Conservation (phyloP, 805 yeast genomes). For the Myxozyma mucilagina region DNA sequence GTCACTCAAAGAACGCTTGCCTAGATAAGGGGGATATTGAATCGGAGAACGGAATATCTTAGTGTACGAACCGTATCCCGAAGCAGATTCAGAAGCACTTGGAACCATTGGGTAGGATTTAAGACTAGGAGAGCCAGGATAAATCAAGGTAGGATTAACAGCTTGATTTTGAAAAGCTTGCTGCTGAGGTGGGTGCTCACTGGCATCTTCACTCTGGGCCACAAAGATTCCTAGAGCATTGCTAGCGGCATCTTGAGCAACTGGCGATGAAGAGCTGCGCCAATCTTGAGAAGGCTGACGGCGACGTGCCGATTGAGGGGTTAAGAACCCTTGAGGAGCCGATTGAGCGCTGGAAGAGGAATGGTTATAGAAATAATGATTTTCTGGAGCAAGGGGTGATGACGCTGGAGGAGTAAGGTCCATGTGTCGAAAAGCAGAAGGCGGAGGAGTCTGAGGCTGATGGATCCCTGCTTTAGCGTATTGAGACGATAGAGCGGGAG, state of each 20-base stretch:
- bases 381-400: not conserved
- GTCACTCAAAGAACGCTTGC: conserved; percentile 24
- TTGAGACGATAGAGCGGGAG: not conserved
- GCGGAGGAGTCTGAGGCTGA: conserved; percentile 18
- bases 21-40: conserved; percentile 25
- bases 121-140: conserved; percentile 1
- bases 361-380: not conserved
- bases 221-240: conserved; percentile 31
- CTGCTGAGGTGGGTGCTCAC: not conserved
- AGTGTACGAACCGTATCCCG: conserved; percentile 7
- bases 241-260: conserved; percentile 11
- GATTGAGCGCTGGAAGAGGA: conserved; percentile 6
- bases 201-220: not conserved
- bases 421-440: conserved; percentile 5
- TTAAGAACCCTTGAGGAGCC: conserved; percentile 7
- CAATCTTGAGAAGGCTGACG: conserved; percentile 4
- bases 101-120: not conserved
- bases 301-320: conserved; percentile 23
- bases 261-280: conserved; percentile 9
- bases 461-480: not conserved
- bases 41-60: conserved; percentile 24
- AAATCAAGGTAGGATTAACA: conserved; percentile 23
- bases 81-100: not conserved
- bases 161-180: conserved; percentile 3
- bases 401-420: conserved; percentile 8